Base-by-base conservation (phyloP, 78 protist species). In the Dictyostelium firmibasis region DNA sequence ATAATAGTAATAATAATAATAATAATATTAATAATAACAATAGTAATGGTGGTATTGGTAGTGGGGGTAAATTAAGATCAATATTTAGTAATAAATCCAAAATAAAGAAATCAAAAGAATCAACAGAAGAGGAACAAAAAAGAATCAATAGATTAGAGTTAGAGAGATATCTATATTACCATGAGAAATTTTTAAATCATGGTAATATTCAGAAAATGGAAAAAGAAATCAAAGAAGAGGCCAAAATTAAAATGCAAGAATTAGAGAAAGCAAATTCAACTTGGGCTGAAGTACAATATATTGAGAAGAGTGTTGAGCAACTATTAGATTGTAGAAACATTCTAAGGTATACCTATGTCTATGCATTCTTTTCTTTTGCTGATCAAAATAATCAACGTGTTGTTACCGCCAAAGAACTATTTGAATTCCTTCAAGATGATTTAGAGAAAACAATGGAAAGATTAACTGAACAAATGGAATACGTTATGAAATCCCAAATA, bases 391-490 rank as follows among this genome's bases (percentile, higher is more conserved):
- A 57, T 20, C 81, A 41, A 64, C 27, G 88, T 25, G 75, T 81
- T 13, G n/a, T 43, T 31, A 89, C 94, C 35, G 94, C 94, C 7
- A 86, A 85, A 41, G 85, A 85, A 43, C 50, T 93, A 5, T 93
- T 93, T 79, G 96, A 93, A 77, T 93, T 86, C 84, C 88, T 85
- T 23, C 95, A 92, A 83, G 86, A 92, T 25, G 95, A 92, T 69
- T 75, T 92, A n/a, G 95, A 92, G 23, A 83, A 69, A 64, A 83
- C 91, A 36, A 92, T 91, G 23, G 92, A 84, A 29, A 62, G 25
- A 27, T 77, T 93, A 14, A 77, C 96, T 3, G 96, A 93, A 36
- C 81, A 72, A 23, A 72, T 93, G 91, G 96, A 85, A 38, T 86
- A 85, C 4, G 78, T 85, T 16, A 25, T 83, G n/a, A 86, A 89